Conservation (phyloP, 768 basidiomycete genomes). For the Suillus subaureus region DNA sequence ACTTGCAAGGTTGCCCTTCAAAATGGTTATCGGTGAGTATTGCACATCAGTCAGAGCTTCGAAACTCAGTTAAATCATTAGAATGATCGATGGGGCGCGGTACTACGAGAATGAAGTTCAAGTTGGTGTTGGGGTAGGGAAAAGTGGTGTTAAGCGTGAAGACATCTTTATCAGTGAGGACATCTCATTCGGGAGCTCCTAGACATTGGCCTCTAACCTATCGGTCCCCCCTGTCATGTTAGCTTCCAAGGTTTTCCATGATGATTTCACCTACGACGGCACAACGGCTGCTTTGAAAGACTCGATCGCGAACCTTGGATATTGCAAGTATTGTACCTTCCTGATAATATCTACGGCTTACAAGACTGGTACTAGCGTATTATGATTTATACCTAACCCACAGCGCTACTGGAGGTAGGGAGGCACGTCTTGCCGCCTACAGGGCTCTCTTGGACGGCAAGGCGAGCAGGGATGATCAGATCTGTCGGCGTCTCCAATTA, state of each 20-base stretch:
- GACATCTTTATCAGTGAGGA: conserved; percentile 62
- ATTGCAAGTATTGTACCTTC: conserved; percentile 41
- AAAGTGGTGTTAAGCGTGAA: conserved; percentile 50
- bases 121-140: conserved; percentile 54
- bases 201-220: background rate
- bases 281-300: conserved; percentile 56
- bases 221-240: background rate
- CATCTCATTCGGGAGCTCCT: background rate
- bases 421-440: conserved; percentile 63
- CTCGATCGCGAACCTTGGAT: conserved; percentile 52
- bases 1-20: conserved; percentile 13
- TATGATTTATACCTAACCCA: conserved; percentile 75
- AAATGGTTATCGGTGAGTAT: conserved; percentile 14
- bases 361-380: conserved; percentile 41
- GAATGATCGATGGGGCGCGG: conserved; percentile 60
- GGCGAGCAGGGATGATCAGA: conserved; percentile 57
- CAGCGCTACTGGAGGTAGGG: conserved; percentile 57
- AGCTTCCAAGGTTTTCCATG: conserved; percentile 14
- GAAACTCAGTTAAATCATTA: conserved; percentile 8
- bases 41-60: background rate
- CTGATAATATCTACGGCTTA: background rate
- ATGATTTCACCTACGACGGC: conserved; percentile 41
- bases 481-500: conserved; percentile 77
- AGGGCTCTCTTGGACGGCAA: conserved; percentile 63
- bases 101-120: conserved; percentile 59